phyloP scores from a whole-genome alignment of 1,284 basidiomycete species.

The Trichosporon coremiiforme region DNA sequence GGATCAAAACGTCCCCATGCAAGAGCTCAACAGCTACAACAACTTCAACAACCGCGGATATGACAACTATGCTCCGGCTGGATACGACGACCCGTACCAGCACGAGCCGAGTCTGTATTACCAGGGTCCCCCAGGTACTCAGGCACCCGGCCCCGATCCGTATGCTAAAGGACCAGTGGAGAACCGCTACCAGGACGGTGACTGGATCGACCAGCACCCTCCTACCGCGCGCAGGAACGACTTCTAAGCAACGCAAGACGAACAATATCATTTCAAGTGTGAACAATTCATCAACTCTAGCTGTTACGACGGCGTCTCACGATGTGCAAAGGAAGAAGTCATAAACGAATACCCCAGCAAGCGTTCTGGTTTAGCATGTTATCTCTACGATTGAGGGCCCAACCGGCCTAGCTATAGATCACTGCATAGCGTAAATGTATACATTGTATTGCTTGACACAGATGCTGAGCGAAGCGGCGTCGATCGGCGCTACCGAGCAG shows the following conservation, averaged over 20 bases:
- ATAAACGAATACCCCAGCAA: slow-evolving; percentile 1
- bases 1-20: slow-evolving; percentile 11
- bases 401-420: slow-evolving; percentile 13
- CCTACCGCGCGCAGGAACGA: background rate
- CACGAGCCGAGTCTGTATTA: slow-evolving; percentile 8
- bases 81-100: slow-evolving; percentile 13
- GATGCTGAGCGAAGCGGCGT: too few species aligned
- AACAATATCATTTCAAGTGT: background rate
- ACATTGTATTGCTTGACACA: slow-evolving; percentile 15
- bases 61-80: background rate
- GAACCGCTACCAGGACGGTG: slow-evolving; percentile 8
- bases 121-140: background rate
- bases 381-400: slow-evolving; percentile 2
- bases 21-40: slow-evolving; percentile 4
- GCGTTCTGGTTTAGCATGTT: slow-evolving; percentile 10
- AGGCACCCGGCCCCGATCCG: background rate
- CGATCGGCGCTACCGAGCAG: background rate
- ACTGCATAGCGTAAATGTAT: slow-evolving; percentile 17
- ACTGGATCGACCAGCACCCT: slow-evolving; percentile 15
- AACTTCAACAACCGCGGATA: background rate
- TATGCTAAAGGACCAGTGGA: background rate
- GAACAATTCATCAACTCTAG: slow-evolving; percentile 4
- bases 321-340: background rate
- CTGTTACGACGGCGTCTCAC: background rate
- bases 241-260: background rate